Evolutionary conservation across 208 protist species (phyloP).

Genomic region (Trypanosoma rangeli): DNA sequence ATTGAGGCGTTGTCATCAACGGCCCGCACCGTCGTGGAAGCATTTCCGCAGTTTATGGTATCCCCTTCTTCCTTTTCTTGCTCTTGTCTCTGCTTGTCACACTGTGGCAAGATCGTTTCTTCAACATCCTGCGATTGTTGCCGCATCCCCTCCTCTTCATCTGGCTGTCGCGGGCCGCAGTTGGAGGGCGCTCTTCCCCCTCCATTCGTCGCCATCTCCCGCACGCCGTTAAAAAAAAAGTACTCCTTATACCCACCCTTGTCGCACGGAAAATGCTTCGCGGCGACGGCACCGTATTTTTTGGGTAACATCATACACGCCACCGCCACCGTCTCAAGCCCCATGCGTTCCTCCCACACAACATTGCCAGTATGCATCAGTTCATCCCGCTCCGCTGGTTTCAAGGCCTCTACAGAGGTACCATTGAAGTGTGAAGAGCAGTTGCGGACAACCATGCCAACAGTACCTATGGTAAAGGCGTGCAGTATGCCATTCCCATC

Average conservation of each 20-base stretch:
- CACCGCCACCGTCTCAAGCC: slow-evolving; percentile 75
- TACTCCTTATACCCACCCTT: slow-evolving; percentile 55
- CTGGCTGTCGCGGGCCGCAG: neutral
- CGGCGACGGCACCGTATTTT: slow-evolving; percentile 57
- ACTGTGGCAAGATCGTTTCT: neutral
- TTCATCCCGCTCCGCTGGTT: slow-evolving; percentile 59
- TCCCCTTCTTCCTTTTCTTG: neutral
- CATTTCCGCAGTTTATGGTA: too few species aligned
- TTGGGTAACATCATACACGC: slow-evolving; percentile 78
- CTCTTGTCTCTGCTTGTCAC: slow-evolving; percentile 2
- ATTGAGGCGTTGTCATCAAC: neutral
- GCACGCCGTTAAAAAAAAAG: slow-evolving; percentile 76
- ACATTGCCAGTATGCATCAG: slow-evolving; percentile 73
- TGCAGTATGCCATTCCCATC: slow-evolving; percentile 58
- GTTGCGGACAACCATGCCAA: slow-evolving; percentile 61
- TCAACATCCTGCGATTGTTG: neutral
- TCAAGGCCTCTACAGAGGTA: slow-evolving; percentile 58
- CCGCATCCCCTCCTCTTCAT: neutral
- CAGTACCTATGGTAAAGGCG: slow-evolving; percentile 86
- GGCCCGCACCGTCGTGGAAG: neutral
- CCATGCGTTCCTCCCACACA: slow-evolving; percentile 81
- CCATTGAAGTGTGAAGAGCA: slow-evolving; percentile 79
- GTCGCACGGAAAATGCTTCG: slow-evolving; percentile 26
- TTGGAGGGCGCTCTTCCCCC: too few species aligned
- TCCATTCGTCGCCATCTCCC: slow-evolving; percentile 35